Evolutionary conservation across 2,329 filamentous ascomycete species (phyloP), one percentile per base, ranked within the genome.

Genomic region (Beauveria asiatica): DNA sequence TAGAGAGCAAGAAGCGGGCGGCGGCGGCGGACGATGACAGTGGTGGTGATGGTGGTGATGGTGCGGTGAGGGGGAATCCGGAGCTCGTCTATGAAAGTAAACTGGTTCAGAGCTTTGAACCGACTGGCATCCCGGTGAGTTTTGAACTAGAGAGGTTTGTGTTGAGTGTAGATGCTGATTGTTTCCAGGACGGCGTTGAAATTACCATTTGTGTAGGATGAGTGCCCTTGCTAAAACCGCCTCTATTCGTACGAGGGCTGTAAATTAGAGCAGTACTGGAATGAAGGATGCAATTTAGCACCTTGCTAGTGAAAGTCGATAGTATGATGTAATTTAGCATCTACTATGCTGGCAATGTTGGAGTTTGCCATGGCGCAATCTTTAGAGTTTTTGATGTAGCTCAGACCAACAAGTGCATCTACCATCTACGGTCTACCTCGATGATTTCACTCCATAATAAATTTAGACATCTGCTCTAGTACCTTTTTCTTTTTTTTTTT

Each of bases 21-120:
- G 37, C 59, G 4, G 75, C 76, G 54, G 71, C 75, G 61, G 69
- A 69, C 13, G 54, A 72, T 75, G 61, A 76, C 68, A 4, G 3
- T 2, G 27, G 16, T 6, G 11, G 41, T 25, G 5, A 39, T 25
- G 5, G 46, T 11, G 67, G 49, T 11, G 67, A 71, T 37, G 69
- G 69, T 13, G 65, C 57, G 19, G 63, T 67, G 0, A 69, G 67
- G 49, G 87, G 87, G 1, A 85, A 89, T 66, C 86, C 87, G 2
- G 79, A 81, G 62, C 68, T 90, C 64, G 73, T 85, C 13, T 90
- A 91, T 67, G 77, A 87, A 68, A 90, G 84, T 68, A 74, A 78
- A 62, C 70, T 89, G 58, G 70, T 84, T 23, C 74, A 87, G 62
- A 87, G 86, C 67, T 88, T 82, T 70, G 86, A 89, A 70, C 85